Evolutionary conservation across 2,329 filamentous ascomycete species (phyloP), one percentile per base, ranked within the genome.

Genomic region (Metarhizium anisopliae): DNA sequence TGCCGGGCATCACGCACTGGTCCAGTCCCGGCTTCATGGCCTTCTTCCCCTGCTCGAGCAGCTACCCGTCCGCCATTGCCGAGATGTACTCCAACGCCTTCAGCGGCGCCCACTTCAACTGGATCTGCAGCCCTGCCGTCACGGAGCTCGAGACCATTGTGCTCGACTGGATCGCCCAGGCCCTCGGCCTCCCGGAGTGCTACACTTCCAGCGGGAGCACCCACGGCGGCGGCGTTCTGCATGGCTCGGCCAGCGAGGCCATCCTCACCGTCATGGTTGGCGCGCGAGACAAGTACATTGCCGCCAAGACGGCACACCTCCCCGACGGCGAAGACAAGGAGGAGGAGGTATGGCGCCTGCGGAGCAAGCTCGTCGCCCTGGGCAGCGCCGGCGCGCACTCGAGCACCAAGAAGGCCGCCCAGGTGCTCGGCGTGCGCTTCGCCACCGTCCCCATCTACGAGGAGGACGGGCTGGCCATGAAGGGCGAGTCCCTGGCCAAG

Each of bases 1-100:
- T 96, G 68, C 93, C 93, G 0, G 93, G 93, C 6, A 77, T 97
- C 55, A 96, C 93, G 0, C 93, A 96, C 73, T 97, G 93, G 91
- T 87, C 95, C 68, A 90, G 86, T 2, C 93, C 90, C 16, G 91
- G 93, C 67, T 97, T 96, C 78, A 90, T 96, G 83, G 93, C 93
- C 49, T 97, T 95, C 77, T 97, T 94, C 73, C 89, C 93, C 1
- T 90, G 90, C 52, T 85, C 83, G 29, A 85, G 86, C 54, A 89
- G 87, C 40, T 96, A 87, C 67, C 91, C 93, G 0, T 83, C 85
- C 32, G 93, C 96, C 70, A 80, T 97, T 11, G 93, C 90, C 20
- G 93, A 97, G 73, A 85, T 97, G 76, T 97, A 96, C 77, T 90
- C 85, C 47, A 86, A 89, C 5, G 87, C 90, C 6, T 92, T 96